These are phyloP conservation scores for Petunia secreta DNA, from an alignment of 257 asterid species.

Conservation along the genomic window DNA sequence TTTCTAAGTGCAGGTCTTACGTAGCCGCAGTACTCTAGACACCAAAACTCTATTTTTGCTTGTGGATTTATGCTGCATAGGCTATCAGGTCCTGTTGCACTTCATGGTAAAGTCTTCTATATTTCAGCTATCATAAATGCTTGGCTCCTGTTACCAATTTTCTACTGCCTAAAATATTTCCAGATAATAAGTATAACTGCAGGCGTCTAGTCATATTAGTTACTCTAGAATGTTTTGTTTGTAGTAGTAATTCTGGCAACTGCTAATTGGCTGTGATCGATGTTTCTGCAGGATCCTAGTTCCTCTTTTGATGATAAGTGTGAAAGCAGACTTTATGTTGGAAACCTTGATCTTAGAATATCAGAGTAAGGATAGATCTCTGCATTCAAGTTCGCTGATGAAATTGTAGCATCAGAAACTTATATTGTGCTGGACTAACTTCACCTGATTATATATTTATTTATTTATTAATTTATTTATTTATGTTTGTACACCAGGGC, in stretches of 20 bases:
- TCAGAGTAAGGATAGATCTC: constrained; percentile 57
- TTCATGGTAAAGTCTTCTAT: constrained; percentile 13
- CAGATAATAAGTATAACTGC: not conserved
- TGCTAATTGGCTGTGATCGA: not conserved
- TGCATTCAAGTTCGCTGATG: not conserved
- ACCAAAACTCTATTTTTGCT: not conserved
- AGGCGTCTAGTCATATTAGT: not conserved
- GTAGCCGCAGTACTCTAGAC: not conserved
- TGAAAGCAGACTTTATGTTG: constrained; percentile 78
- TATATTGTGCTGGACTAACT: not conserved
- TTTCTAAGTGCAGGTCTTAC: not conserved
- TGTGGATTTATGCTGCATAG: not conserved
- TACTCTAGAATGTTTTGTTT: not conserved
- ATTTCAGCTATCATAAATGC: not conserved
- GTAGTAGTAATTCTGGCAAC: not conserved
- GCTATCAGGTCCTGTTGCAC: not conserved
- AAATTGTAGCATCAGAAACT: not conserved
- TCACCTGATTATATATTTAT: not conserved
- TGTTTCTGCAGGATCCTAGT: constrained; percentile 50
- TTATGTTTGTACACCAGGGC: constrained; percentile 53
- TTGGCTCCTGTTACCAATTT: not conserved
- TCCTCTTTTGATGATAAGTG: constrained; percentile 52
- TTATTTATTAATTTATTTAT: not conserved
- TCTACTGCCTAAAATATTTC: not conserved
- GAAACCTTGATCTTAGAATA: constrained; percentile 86